Base-by-base conservation (phyloP, 2,329 filamentous ascomycete genomes). In the Piedraia hortae region DNA sequence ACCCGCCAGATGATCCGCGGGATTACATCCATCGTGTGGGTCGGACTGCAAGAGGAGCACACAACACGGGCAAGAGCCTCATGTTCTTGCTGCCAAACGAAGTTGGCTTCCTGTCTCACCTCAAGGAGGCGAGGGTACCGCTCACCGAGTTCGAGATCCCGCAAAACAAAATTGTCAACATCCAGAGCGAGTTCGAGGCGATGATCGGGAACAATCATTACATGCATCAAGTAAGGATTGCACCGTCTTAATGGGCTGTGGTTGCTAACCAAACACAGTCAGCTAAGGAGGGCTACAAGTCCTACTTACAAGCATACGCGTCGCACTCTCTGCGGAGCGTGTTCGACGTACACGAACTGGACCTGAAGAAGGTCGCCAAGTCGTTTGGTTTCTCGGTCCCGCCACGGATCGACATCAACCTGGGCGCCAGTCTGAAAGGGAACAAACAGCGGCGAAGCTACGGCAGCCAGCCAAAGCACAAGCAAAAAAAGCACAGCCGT, bases 121-220 rank as follows among this genome's bases (percentile, higher is more conserved):
- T 97, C 30, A 88, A 89, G 48, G 72, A 78, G 23, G 78, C 80
- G 8, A 65, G 77, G 29, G 80, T 97, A 2, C 85, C 85, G 2
- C 68, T 97, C 4, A 75, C 89, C 13, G 85, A 97, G 47, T 93
- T 90, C 39, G 82, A 93, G 40, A 85, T 97, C 41, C 82, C 82
- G 2, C 56, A 65, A 25, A 80, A 74, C 51, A 90, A 89, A 57
- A 75, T 97, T 32, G 56, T 82, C 38, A 89, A 34, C 69, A 88
- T 51, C 65, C 72, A 37, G 25, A 43, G 35, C 12, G 78, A 91
- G 47, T 62, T 93, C 6, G 82, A 93, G 56, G 85, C 82, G 50
- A 60, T 93, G 33, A 88, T 97, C 37, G 64, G 63, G 14, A 73
- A 85, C 45, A 93, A 97, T 49, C 93, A 93, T 54, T 91, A 91